These are phyloP conservation scores for Sporormia fimetaria DNA, from an alignment of 495 filamentous ascomycete genomes.

Conservation along the genomic window DNA sequence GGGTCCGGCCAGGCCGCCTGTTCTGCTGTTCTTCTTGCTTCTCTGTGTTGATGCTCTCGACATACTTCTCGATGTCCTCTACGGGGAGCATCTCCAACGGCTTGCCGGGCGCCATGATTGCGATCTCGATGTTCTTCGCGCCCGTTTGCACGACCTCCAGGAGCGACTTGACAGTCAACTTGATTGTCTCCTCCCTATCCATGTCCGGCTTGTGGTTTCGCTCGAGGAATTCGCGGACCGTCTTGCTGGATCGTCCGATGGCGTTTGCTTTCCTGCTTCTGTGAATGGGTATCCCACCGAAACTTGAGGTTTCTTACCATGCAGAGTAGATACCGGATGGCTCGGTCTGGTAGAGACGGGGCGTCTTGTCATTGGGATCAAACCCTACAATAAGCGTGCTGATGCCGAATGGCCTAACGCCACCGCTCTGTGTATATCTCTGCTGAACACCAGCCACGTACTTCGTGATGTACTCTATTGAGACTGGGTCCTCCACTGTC, in stretches of 20 bases:
- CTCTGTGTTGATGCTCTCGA: constrained; percentile 97
- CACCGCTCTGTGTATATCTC: constrained; percentile 94
- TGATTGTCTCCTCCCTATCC: constrained; percentile 93
- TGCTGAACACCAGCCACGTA: constrained; percentile 96
- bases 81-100: constrained; percentile 84
- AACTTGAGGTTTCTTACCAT: constrained; percentile 49
- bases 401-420: constrained; percentile 93
- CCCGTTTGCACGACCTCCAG: constrained; percentile 97
- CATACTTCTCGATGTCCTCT: constrained; percentile 90
- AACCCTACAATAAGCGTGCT: constrained; percentile 96
- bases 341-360: constrained; percentile 92
- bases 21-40: constrained; percentile 96
- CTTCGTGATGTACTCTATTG: constrained; percentile 98
- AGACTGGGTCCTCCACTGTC: constrained; percentile 95
- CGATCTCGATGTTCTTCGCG: constrained; percentile 99
- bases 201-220: constrained; percentile 95
- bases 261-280: constrained; percentile 88
- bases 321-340: constrained; percentile 97
- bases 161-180: constrained; percentile 92
- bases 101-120: constrained; percentile 94
- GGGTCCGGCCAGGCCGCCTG: constrained; percentile 79
- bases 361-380: constrained; percentile 75
- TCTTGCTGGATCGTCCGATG: constrained; percentile 96
- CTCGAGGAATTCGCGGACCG: constrained; percentile 94
- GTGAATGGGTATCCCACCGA: constrained; percentile 6